Percentiles rank a stretch among this genome's conserved stretches.
These are phyloP conservation scores for Cynara cardunculus DNA, from an alignment of 129 eudicot species.

Conservation along the genomic window DNA sequence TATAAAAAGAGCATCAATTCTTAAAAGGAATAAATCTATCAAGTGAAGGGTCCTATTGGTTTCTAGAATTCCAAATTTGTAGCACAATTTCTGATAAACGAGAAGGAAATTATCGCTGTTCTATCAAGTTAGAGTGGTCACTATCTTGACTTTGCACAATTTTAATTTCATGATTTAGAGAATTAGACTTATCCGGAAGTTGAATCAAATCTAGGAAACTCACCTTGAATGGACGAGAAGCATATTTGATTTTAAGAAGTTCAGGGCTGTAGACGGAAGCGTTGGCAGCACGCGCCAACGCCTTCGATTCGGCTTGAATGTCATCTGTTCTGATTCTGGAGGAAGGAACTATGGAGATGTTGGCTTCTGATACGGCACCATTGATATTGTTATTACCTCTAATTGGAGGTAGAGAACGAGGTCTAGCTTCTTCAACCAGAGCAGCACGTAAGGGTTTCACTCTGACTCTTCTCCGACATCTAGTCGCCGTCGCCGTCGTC, in stretches of 20 bases:
- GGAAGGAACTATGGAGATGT: slow-evolving; percentile 14
- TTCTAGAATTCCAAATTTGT: background rate
- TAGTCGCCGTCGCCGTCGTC: background rate
- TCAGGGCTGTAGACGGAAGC: slow-evolving; percentile 76
- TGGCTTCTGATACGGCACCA: slow-evolving; percentile 8
- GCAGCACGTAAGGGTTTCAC: slow-evolving; percentile 31
- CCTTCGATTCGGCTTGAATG: slow-evolving; percentile 85
- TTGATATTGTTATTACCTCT: slow-evolving; percentile 21
- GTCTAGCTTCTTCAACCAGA: slow-evolving; percentile 52
- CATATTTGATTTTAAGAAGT: slow-evolving; percentile 54
- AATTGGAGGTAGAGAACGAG: slow-evolving; percentile 36
- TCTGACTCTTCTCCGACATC: slow-evolving; percentile 28
- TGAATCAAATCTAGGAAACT: background rate
- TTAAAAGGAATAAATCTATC: background rate
- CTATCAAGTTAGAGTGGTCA: background rate
- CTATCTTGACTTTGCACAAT: background rate
- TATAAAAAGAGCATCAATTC: background rate
- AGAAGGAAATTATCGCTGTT: background rate
- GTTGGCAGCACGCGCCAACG: slow-evolving; percentile 74
- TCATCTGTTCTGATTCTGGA: slow-evolving; percentile 63
- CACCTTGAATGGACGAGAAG: slow-evolving; percentile 74
- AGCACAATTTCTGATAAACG: background rate
- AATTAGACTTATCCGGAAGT: background rate
- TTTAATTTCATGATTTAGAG: background rate
- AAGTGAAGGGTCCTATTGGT: background rate